Conservation (phyloP, 306 rosid genomes). For the Cajanus cajan region DNA sequence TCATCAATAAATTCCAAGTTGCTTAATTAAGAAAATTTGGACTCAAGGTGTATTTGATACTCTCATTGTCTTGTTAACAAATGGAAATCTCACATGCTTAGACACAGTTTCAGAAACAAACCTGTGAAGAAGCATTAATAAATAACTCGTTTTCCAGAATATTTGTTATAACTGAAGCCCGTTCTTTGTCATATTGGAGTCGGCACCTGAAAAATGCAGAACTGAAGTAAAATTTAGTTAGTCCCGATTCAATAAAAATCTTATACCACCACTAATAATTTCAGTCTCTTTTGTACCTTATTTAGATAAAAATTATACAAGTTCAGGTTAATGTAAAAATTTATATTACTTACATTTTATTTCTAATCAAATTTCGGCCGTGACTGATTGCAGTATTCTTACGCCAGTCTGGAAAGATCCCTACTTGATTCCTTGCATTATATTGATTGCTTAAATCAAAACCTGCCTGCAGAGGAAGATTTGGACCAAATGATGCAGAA, state of each 20-base stretch:
- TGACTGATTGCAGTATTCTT: neutral
- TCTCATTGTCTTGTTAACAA: neutral
- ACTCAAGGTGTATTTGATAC: neutral
- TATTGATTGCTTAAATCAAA: slow-evolving; percentile 6
- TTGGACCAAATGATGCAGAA: neutral
- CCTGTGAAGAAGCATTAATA: slow-evolving; percentile 44
- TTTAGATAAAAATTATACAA: neutral
- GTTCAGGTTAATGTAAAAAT: neutral
- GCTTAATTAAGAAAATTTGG: neutral
- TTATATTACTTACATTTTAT: slow-evolving; percentile 36
- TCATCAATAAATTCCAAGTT: slow-evolving; percentile 3
- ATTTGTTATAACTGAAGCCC: neutral
- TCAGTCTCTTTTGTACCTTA: neutral
- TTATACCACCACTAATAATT: neutral
- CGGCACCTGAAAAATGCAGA: neutral
- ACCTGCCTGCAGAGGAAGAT: neutral
- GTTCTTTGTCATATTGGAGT: neutral
- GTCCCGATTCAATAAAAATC: slow-evolving; percentile 8
- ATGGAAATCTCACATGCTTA: neutral
- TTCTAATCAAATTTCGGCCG: neutral
- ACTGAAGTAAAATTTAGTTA: slow-evolving; percentile 24
- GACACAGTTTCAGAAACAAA: slow-evolving; percentile 17
- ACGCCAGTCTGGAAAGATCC: slow-evolving; percentile 32
- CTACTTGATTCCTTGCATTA: neutral
- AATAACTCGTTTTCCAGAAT: slow-evolving; percentile 32